Evolutionary conservation across 106 monocot genomes (phyloP), one percentile per base, ranked within the genome.

Genomic region (Allium fistulosum): DNA sequence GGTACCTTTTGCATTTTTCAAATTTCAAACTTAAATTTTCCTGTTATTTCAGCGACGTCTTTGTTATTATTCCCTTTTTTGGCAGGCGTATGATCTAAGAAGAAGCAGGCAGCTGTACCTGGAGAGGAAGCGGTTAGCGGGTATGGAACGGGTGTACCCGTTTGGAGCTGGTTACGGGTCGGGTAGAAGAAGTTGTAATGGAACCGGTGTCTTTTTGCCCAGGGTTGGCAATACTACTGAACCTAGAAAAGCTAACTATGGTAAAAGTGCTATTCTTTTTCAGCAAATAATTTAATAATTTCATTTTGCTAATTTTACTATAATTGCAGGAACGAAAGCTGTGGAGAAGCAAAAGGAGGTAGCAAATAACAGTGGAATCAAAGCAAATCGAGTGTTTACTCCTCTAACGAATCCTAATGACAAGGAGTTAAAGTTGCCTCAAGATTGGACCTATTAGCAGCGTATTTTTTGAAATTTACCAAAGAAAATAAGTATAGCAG

Each of bases 141-240:
- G 18, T 6, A 26, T n/a, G 13, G 47, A 13, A 51, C 62, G 53
- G 26, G 13, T 62, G 47, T 9, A 60, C 5, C 67, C 80, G 48
- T 50, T 22, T 47, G 61, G 65, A 3, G 14, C 11, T 2, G 37
- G 37, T 7, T 47, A 46, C 57, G 62, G 73, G 26, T 27, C 48
- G 10, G 65, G 60, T 4, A 45, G 69, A 26, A 48, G 37, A 12
- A 37, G 37, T 5, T 49, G 55, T 2, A 53, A 53, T 0, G 81
- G 81, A 8, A 82, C 81, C 3, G 81, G 81, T 8, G 81, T 82
- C 11, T 82, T 82, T 18, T 63, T 77, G 10, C 81, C 81, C 2
- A 58, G 81, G 45, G 69, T 67, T 7, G 8, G 3, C 10, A 18
- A 53, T 17, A 51, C 37, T 15, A 49, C 62, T 26, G 49, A 13